phyloP scores from a whole-genome alignment of 2,329 filamentous ascomycete species.

The Fusarium oxysporum region DNA sequence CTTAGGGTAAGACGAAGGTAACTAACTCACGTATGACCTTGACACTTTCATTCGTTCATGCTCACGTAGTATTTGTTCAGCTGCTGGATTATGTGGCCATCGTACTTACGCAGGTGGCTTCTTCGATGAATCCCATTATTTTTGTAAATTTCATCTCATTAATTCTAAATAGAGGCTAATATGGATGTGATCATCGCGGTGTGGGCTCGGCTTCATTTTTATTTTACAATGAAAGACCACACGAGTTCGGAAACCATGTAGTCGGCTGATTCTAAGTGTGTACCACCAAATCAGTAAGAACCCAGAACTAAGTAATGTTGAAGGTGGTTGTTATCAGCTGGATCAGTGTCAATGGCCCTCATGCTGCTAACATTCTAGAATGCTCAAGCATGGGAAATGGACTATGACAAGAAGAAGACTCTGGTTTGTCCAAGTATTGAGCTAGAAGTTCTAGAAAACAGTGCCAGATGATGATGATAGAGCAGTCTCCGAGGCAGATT shows the following conservation, averaged over 20 bases:
- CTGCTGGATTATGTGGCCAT: background rate
- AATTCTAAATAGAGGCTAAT: background rate
- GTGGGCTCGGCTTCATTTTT: background rate
- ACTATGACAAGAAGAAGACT: background rate
- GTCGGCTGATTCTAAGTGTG: background rate
- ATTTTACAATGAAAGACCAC: background rate
- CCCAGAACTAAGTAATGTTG: background rate
- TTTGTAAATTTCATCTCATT: background rate
- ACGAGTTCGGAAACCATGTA: background rate
- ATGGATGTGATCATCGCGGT: background rate
- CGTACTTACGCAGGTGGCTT: background rate
- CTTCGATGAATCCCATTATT: background rate
- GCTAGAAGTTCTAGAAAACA: background rate
- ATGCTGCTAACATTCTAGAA: background rate
- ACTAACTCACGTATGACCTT: background rate
- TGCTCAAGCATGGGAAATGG: background rate
- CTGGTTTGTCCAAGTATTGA: background rate
- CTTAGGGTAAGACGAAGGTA: background rate
- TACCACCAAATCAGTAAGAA: background rate
- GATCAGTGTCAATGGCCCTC: background rate
- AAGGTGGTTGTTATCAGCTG: background rate
- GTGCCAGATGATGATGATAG: background rate
- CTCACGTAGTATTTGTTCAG: background rate
- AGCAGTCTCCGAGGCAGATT: background rate
- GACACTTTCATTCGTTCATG: background rate